Percentiles rank a stretch among this genome's conserved stretches.
Evolutionary conservation across 2,329 filamentous ascomycete genomes (phyloP).

Genomic region (Furcasterigmium sp.): DNA sequence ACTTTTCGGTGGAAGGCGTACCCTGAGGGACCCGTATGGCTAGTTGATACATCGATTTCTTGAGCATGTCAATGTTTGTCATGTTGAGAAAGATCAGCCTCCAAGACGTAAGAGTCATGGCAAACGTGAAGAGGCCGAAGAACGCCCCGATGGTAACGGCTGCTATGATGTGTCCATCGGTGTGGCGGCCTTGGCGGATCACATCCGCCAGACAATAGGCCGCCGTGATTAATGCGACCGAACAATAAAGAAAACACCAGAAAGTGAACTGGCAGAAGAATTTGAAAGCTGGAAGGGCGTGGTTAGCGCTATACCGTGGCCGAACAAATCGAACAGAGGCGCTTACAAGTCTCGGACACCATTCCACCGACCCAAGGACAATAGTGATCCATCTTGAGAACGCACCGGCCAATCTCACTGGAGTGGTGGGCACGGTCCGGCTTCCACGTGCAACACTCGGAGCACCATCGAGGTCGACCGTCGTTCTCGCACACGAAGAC

Average conservation of each 20-base stretch:
- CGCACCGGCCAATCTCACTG: constrained; percentile 73
- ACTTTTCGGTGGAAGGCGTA: constrained; percentile 35
- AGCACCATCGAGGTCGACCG: constrained; percentile 84
- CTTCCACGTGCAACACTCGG: constrained; percentile 80
- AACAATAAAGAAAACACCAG: constrained; percentile 66
- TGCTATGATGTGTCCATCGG: constrained; percentile 60
- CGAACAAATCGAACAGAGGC: constrained; percentile 4
- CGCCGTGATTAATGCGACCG: constrained; percentile 56
- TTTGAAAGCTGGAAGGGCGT: constrained; percentile 59
- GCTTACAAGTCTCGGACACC: constrained; percentile 70
- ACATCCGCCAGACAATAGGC: constrained; percentile 59
- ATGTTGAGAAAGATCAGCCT: constrained; percentile 68
- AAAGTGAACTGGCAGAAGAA: constrained; percentile 86
- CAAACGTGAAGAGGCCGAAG: constrained; percentile 74
- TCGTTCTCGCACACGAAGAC: constrained; percentile 79
- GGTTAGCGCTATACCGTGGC: constrained; percentile 11
- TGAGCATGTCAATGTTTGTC: constrained; percentile 79
- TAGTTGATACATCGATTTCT: constrained; percentile 61
- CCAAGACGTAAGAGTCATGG: constrained; percentile 70
- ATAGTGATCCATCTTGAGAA: constrained; percentile 89
- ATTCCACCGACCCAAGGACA: constrained; percentile 97
- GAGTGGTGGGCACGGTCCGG: constrained; percentile 85
- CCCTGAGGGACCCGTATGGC: constrained; percentile 64
- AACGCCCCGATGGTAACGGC: constrained; percentile 61
- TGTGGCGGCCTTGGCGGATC: constrained; percentile 27